phyloP scores from a whole-genome alignment of 1,284 basidiomycete species.

The Microbotryum intermedium region DNA sequence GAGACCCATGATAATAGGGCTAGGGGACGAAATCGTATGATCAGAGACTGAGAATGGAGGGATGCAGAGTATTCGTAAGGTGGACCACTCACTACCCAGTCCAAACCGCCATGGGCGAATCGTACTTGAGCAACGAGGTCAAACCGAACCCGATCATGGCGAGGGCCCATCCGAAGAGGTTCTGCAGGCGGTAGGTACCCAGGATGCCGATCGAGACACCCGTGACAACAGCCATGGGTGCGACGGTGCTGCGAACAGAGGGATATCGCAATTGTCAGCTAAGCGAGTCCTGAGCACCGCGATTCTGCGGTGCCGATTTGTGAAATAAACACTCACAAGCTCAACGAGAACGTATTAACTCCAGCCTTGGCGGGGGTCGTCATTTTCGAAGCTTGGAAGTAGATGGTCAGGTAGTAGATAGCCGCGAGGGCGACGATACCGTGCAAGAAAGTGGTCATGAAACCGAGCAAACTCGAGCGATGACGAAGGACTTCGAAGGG shows the following conservation, averaged over 20 bases:
- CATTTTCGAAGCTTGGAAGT: slow-evolving; percentile 30
- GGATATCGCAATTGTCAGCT: neutral
- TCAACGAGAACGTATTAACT: slow-evolving; percentile 32
- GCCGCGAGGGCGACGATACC: slow-evolving; percentile 24
- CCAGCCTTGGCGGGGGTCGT: slow-evolving; percentile 26
- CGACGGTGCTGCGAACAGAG: slow-evolving; percentile 15
- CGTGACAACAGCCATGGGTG: slow-evolving; percentile 29
- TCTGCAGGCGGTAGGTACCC: slow-evolving; percentile 36
- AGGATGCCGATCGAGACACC: slow-evolving; percentile 32
- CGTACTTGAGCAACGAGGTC: slow-evolving; percentile 40
- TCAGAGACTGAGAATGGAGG: no score
- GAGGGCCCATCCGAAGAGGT: slow-evolving; percentile 33
- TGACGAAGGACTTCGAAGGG: slow-evolving; percentile 36
- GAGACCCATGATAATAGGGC: slow-evolving; percentile 11
- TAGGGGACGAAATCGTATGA: neutral
- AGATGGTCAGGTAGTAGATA: slow-evolving; percentile 18
- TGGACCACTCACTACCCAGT: slow-evolving; percentile 3
- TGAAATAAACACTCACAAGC: slow-evolving; percentile 6
- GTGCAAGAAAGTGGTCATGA: slow-evolving; percentile 38
- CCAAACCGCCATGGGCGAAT: slow-evolving; percentile 35
- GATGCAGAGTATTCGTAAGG: neutral
- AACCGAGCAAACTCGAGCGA: slow-evolving; percentile 35
- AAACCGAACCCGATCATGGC: slow-evolving; percentile 30
- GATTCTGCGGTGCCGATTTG: neutral
- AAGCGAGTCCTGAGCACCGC: neutral